phyloP scores from a whole-genome alignment of 306 rosid genomes.

The Malus domestica region DNA sequence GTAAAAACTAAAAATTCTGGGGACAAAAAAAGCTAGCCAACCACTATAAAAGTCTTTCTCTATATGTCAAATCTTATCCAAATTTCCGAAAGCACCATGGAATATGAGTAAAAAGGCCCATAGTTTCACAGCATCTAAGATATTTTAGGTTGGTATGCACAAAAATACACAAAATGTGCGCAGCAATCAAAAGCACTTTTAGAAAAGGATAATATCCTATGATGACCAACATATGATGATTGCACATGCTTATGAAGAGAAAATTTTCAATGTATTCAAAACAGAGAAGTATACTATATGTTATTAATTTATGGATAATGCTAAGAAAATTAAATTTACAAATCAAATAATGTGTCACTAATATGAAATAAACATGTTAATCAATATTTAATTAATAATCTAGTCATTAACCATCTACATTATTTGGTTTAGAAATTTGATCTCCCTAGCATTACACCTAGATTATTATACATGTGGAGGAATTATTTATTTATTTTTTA shows the following conservation, averaged over 20 bases:
- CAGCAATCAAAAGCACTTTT: slow-evolving; percentile 37
- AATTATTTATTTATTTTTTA: too few relatives aligned
- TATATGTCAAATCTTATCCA: not conserved
- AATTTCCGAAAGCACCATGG: not conserved
- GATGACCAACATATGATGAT: slow-evolving; percentile 24
- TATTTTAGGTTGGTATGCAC: slow-evolving; percentile 15
- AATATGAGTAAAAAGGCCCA: slow-evolving; percentile 1
- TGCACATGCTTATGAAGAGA: not conserved
- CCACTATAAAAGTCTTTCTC: not conserved
- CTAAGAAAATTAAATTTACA: too few relatives aligned
- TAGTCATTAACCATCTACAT: too few relatives aligned
- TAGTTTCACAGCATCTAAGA: slow-evolving; percentile 11
- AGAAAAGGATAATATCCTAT: slow-evolving; percentile 25
- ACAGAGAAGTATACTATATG: too few relatives aligned
- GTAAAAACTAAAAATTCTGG: not conserved
- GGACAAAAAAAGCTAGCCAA: not conserved
- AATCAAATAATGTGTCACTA: too few relatives aligned
- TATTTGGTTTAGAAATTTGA: too few relatives aligned
- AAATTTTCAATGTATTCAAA: too few relatives aligned
- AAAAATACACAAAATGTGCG: slow-evolving; percentile 4
- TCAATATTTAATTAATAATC: too few relatives aligned
- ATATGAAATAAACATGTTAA: too few relatives aligned
- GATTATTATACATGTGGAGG: too few relatives aligned
- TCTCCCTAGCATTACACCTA: too few relatives aligned
- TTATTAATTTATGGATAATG: too few relatives aligned